Conservation (phyloP, 768 basidiomycete species). For the Tricholoma bakamatsutake region DNA sequence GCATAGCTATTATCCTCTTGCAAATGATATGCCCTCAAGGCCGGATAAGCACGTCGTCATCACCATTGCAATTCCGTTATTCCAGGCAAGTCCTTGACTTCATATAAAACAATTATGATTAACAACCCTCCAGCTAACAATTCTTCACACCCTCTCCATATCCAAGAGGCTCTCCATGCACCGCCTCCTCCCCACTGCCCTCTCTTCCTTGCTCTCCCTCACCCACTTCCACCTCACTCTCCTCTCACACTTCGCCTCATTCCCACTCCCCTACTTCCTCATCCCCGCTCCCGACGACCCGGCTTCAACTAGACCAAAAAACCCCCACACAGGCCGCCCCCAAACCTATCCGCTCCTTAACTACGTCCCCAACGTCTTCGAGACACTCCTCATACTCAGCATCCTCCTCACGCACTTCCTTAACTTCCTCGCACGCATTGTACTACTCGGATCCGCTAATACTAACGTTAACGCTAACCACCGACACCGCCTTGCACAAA, state of each 20-base stretch:
- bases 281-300: slow-evolving; percentile 5
- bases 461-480: not conserved
- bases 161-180: slow-evolving; percentile 58
- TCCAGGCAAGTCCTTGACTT: slow-evolving; percentile 48
- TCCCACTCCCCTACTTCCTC: slow-evolving; percentile 8
- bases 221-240: slow-evolving; percentile 64
- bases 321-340: slow-evolving; percentile 11
- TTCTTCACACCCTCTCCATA: slow-evolving; percentile 63
- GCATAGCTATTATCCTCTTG: slow-evolving; percentile 39
- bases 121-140: slow-evolving; percentile 37
- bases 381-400: slow-evolving; percentile 52
- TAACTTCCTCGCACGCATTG: slow-evolving; percentile 59
- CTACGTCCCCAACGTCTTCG: slow-evolving; percentile 69
- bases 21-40: slow-evolving; percentile 40
- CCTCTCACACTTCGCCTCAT: slow-evolving; percentile 27
- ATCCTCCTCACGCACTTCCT: slow-evolving; percentile 56
- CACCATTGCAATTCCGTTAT: slow-evolving; percentile 64
- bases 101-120: not conserved
- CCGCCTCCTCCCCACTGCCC: slow-evolving; percentile 63
- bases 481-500: not conserved
- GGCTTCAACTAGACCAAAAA: not conserved
- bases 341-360: slow-evolving; percentile 60
- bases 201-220: slow-evolving; percentile 54
- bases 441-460: slow-evolving; percentile 32
- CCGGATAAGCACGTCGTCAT: slow-evolving; percentile 73